Base-by-base conservation (phyloP, 345 rosid species). In the Clarkia xantiana region DNA sequence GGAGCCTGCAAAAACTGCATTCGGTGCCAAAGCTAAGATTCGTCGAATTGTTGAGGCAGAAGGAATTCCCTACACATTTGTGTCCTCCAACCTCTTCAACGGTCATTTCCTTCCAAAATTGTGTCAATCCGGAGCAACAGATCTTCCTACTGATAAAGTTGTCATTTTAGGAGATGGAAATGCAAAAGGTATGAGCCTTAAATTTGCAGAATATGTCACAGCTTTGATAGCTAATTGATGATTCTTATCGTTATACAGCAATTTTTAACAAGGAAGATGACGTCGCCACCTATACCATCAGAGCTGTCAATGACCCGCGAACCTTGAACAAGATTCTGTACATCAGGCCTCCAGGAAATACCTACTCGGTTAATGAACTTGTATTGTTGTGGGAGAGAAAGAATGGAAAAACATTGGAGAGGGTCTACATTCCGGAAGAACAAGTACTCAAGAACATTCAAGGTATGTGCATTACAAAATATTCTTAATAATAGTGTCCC, bases 21-120 rank as follows among this genome's bases (percentile, higher is more conserved):
- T 18, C 19, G 29, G 36, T 5, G 11, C 15, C 49, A 51, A 59
- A 51, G 20, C 40, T 11, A 51, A 17, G 17, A 59, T 51, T 19
- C 41, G 41, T 14, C 46, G 46, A 16, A 40, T 38, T 51, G 41
- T 59, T 10, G 51, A 51, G 50, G 56, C 45, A 0, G 52, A 51
- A 52, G 51, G 63, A 34, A 59, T 59, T 36, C 63, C 63, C 8
- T 17, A 51, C 45, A 59, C 57, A 47, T 51, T 10, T 10, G 52
- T 59, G 5, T 18, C 46, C 44, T 45, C 23, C 44, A 38, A 59
- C 51, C 44, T 40, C 14, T 59, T 59, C 29, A 43, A 55, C 0
- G 57, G 40, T 38, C 52, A 19, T 9, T 59, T 59, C 63, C 56
- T 59, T 15, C 63, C 40, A 12, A 16, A 50, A 18, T 36, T 51